Percentiles rank a stretch among this genome's conserved stretches.
Conservation (phyloP, 2,329 filamentous ascomycete species). For the Cordyceps fumosorosea region DNA sequence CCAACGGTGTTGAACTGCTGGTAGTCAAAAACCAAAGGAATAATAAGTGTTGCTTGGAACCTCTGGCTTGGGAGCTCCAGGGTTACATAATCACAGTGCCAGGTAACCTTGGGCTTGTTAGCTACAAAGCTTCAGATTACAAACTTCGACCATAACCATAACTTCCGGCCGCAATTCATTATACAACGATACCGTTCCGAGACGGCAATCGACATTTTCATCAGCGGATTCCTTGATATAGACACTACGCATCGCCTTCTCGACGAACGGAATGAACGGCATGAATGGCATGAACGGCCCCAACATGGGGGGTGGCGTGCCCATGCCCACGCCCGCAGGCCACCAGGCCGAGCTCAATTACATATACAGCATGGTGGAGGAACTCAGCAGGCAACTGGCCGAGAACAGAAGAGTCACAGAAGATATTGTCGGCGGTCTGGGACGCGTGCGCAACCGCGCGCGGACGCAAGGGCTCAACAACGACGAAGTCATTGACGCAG, state of each 20-base stretch:
- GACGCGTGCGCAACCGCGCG: constrained; percentile 53
- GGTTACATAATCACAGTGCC: constrained; percentile 1
- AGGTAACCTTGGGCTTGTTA: not conserved
- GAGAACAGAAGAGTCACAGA: constrained; percentile 56
- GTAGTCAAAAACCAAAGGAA: too few relatives aligned
- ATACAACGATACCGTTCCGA: not conserved
- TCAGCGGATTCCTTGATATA: not conserved
- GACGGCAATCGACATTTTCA: not conserved
- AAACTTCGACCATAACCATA: not conserved
- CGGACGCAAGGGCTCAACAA: constrained; percentile 46
- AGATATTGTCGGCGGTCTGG: constrained; percentile 57
- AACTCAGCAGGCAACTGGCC: constrained; percentile 55
- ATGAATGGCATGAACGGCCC: constrained; percentile 48
- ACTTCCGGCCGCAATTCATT: not conserved
- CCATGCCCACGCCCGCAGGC: constrained; percentile 56
- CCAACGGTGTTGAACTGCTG: too few relatives aligned
- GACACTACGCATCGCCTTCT: too few relatives aligned
- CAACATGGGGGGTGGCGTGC: constrained; percentile 40
- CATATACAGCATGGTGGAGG: constrained; percentile 62
- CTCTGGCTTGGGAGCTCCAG: not conserved
- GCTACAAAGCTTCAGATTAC: not conserved
- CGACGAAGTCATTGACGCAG: constrained; percentile 50
- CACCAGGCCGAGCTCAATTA: constrained; percentile 63
- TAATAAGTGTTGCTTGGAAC: not conserved
- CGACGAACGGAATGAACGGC: not conserved